Conservation (phyloP, 2,329 filamentous ascomycete genomes). For the Mycosphaerelloides madeirae region DNA sequence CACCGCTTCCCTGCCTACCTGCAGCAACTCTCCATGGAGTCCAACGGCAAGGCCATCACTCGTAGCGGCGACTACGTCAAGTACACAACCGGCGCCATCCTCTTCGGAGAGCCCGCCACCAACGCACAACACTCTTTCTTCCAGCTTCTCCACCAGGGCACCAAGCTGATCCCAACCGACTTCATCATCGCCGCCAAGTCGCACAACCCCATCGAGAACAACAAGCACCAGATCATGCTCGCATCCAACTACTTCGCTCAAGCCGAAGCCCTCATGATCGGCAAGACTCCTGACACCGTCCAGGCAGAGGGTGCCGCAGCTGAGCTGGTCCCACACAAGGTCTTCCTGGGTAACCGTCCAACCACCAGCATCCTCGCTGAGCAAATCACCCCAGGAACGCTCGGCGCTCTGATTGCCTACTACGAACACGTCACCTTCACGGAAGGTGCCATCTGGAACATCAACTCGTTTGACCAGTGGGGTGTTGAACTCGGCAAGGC, state of each 20-base stretch:
- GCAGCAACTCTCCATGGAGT: conserved; percentile 99
- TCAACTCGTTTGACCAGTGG: conserved; percentile 99
- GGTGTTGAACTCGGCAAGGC: conserved; percentile 97
- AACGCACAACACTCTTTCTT: conserved; percentile 99
- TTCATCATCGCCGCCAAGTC: conserved; percentile 96
- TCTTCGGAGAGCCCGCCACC: conserved; percentile 97
- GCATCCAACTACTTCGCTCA: conserved; percentile 90
- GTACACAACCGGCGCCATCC: conserved; percentile 92
- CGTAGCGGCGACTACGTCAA: conserved; percentile 83
- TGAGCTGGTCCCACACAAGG: conserved; percentile 91
- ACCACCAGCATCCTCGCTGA: conserved; percentile 92
- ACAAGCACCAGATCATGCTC: conserved; percentile 95
- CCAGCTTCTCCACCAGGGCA: conserved; percentile 98
- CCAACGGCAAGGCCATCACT: conserved; percentile 95
- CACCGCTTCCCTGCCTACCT: conserved; percentile 99
- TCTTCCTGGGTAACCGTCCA: conserved; percentile 94
- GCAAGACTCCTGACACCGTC: conserved; percentile 77
- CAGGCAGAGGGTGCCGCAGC: conserved; percentile 69
- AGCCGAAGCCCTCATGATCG: conserved; percentile 80
- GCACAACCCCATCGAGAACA: conserved; percentile 89
- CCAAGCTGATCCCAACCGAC: conserved; percentile 96
- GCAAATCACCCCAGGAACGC: conserved; percentile 86
- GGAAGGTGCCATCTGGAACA: conserved; percentile 97
- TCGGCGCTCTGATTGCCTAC: conserved; percentile 94
- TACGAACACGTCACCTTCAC: conserved; percentile 99